Conservation (phyloP, 208 protist genomes). For the Tritrichomonas foetus region DNA sequence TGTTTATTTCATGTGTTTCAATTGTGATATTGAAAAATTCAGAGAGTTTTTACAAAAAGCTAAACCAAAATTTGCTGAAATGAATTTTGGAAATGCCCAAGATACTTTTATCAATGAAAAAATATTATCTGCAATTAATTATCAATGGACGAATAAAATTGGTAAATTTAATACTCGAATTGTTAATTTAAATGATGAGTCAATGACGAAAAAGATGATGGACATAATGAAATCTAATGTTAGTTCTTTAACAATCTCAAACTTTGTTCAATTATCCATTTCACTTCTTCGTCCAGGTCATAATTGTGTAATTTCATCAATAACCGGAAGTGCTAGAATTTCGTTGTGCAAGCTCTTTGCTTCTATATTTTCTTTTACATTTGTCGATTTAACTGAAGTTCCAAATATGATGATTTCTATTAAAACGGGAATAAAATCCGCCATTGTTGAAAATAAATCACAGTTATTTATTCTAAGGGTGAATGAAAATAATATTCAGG, state of each 20-base stretch:
- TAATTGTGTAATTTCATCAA: neutral
- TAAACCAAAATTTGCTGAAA: neutral
- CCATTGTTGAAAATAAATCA: neutral
- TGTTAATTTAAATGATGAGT: neutral
- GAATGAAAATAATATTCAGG: neutral
- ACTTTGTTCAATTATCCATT: neutral
- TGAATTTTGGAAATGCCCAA: neutral
- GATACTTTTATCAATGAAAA: neutral
- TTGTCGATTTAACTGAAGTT: neutral
- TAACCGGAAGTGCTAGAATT: neutral
- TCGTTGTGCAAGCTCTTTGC: neutral
- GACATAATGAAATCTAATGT: neutral
- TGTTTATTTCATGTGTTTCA: too few species aligned
- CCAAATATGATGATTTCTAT: neutral
- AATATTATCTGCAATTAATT: neutral
- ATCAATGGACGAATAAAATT: neutral
- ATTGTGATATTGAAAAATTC: neutral
- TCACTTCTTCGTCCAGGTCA: neutral
- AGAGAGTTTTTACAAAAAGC: neutral
- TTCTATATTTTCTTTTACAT: neutral
- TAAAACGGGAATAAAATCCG: neutral
- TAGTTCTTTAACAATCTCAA: neutral
- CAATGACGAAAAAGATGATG: neutral
- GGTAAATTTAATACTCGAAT: neutral
- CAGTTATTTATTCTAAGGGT: neutral